Percentiles rank a stretch among this genome's conserved stretches.
Evolutionary conservation across 441 rosid species (phyloP).

Genomic region (Syzygium syzygioides): DNA sequence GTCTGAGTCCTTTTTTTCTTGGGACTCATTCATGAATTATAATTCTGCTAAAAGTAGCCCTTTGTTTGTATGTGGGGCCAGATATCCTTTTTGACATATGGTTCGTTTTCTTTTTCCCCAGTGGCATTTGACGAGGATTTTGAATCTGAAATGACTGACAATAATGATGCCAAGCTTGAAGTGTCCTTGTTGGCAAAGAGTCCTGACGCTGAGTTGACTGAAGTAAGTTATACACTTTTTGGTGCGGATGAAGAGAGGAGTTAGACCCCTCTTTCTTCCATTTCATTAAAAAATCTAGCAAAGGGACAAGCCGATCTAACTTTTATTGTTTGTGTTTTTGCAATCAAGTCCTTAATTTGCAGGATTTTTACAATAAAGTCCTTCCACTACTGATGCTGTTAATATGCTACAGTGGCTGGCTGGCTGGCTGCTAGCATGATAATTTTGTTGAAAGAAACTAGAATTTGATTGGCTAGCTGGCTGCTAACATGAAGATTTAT

Average conservation of each 20-base stretch:
- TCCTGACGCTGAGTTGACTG: constrained; percentile 77
- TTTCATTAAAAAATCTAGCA: background rate
- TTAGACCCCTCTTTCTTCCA: background rate
- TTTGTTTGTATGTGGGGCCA: constrained; percentile 6
- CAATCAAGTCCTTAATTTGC: background rate
- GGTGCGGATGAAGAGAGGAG: background rate
- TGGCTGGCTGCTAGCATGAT: background rate
- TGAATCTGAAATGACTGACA: constrained; percentile 88
- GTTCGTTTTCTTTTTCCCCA: constrained; percentile 18
- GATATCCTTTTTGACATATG: constrained; percentile 3
- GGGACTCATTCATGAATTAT: constrained; percentile 4
- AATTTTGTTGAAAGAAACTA: background rate
- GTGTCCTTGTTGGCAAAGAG: constrained; percentile 63
- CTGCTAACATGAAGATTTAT: background rate
- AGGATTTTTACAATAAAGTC: background rate
- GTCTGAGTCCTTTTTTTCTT: background rate
- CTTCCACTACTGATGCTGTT: background rate
- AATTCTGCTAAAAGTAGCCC: background rate
- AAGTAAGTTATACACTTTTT: constrained; percentile 40
- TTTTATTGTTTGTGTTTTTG: background rate
- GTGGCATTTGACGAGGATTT: constrained; percentile 99
- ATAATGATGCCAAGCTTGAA: constrained; percentile 77
- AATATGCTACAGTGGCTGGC: background rate
- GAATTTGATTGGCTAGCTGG: background rate
- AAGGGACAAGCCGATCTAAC: background rate